Evolutionary conservation across 352 stramenopile genomes (phyloP), one percentile per base, ranked within the genome.

Genomic region (Lagenidium giganteum): DNA sequence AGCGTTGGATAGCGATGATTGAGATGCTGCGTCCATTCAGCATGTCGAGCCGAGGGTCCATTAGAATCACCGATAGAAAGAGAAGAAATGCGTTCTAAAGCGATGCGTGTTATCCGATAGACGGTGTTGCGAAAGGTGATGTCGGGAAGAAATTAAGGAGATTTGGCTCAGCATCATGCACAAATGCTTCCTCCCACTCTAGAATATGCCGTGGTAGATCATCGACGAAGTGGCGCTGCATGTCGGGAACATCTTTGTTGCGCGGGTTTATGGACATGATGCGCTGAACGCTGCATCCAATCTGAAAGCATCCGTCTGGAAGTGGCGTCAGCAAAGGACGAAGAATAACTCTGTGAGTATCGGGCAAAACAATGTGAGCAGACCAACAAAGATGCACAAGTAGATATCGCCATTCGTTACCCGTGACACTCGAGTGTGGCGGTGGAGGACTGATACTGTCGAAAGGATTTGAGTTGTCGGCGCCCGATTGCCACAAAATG

Each of bases 101-200:
- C n/a, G n/a, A n/a, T n/a, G n/a, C n/a, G n/a, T n/a, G n/a, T n/a
- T n/a, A n/a, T n/a, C n/a, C n/a, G n/a, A n/a, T n/a, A n/a, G n/a
- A n/a, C n/a, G n/a, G n/a, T n/a, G n/a, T n/a, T n/a, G n/a, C n/a
- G n/a, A n/a, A n/a, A n/a, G n/a, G n/a, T n/a, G n/a, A n/a, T 60
- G 23, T n/a, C n/a, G n/a, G n/a, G n/a, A n/a, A n/a, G n/a, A n/a
- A n/a, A n/a, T n/a, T n/a, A n/a, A n/a, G n/a, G n/a, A n/a, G n/a
- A n/a, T n/a, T n/a, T n/a, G n/a, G n/a, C n/a, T n/a, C n/a, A n/a
- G n/a, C n/a, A n/a, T 18, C 35, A 32, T 48, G 38, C 6, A 59
- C 37, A 31, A 59, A 59, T 18, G 23, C 34, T 25, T 53, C 51
- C 35, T 59, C 51, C 51, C 51, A 59, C 26, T 53, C 23, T 14